A percentile compares a stretch with the other conserved stretches of the same genome.
These are phyloP conservation scores for Backusella westeae DNA, from an alignment of 192 early-diverging fungal genomes.

Conservation along the genomic window DNA sequence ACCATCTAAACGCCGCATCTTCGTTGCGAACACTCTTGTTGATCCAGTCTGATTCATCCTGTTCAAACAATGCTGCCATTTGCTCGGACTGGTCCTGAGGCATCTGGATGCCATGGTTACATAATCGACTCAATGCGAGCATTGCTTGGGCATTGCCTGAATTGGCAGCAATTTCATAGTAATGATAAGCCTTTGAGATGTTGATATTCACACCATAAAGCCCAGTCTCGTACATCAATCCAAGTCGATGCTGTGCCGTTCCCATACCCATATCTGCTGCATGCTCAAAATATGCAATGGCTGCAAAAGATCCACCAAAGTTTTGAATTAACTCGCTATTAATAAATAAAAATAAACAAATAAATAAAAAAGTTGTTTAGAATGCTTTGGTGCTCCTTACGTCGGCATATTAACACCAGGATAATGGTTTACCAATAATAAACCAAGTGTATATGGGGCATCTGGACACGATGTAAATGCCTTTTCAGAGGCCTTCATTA, in stretches of 20 bases:
- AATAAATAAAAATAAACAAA: slow-evolving; percentile 2
- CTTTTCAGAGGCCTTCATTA: slow-evolving; percentile 66
- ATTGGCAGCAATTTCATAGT: slow-evolving; percentile 13
- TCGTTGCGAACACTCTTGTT: slow-evolving; percentile 1
- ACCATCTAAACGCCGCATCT: slow-evolving; percentile 73
- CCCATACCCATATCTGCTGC: slow-evolving; percentile 77
- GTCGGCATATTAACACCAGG: slow-evolving; percentile 54
- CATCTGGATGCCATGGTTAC: slow-evolving; percentile 19
- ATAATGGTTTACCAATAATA: slow-evolving; percentile 75
- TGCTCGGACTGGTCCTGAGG: slow-evolving; percentile 5
- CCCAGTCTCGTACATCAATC: slow-evolving; percentile 30
- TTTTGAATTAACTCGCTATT: slow-evolving; percentile 15
- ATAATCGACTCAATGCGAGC: slow-evolving; percentile 17
- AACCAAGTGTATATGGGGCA: slow-evolving; percentile 74
- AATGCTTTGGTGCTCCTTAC: slow-evolving; percentile 14
- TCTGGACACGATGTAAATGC: slow-evolving; percentile 62
- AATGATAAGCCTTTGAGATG: not conserved
- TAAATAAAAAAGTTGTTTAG: slow-evolving; percentile 38
- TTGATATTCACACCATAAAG: slow-evolving; percentile 13
- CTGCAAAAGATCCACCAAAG: slow-evolving; percentile 68
- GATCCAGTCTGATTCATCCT: slow-evolving; percentile 23
- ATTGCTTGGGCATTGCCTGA: slow-evolving; percentile 7
- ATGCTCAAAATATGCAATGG: slow-evolving; percentile 67
- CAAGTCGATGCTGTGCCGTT: slow-evolving; percentile 48
- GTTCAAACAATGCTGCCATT: not conserved